Conservation (phyloP, 306 rosid species). For the Crotalaria pallida region DNA sequence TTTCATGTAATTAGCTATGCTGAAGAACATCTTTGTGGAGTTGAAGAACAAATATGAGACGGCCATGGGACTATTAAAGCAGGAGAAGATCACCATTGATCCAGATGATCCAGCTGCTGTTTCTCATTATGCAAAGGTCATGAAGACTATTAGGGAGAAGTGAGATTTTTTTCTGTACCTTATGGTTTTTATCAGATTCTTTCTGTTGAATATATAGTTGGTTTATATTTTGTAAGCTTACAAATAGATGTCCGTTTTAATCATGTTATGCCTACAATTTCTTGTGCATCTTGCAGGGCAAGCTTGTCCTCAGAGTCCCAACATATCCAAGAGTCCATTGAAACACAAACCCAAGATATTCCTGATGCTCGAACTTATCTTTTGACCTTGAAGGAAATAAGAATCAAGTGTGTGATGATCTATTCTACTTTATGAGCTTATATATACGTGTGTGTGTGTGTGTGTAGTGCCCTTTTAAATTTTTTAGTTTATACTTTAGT, state of each 20-base stretch:
- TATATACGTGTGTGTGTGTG: no score
- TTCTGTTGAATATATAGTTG: background rate
- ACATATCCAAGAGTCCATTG: conserved; percentile 49
- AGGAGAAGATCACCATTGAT: conserved; percentile 88
- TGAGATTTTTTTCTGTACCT: conserved; percentile 41
- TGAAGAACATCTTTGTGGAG: conserved; percentile 75
- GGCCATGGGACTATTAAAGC: conserved; percentile 64
- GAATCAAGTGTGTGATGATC: conserved; percentile 52
- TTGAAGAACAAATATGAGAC: conserved; percentile 80
- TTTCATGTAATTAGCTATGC: conserved; percentile 58
- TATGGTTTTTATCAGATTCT: background rate
- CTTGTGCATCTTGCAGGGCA: conserved; percentile 53
- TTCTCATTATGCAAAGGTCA: conserved; percentile 75
- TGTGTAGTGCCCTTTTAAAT: background rate
- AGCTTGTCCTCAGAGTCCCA: conserved; percentile 61
- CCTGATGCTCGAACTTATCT: conserved; percentile 91
- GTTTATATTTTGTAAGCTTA: background rate
- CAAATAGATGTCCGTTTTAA: background rate
- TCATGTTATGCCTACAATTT: conserved; percentile 2
- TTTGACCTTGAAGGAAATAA: conserved; percentile 73
- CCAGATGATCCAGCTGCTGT: conserved; percentile 90
- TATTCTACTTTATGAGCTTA: conserved; percentile 8
- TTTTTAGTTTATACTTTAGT: background rate
- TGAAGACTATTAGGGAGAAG: conserved; percentile 82
- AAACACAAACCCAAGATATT: conserved; percentile 55